Conservation (phyloP, 1,284 basidiomycete species). For the Wallemia ichthyophaga region DNA sequence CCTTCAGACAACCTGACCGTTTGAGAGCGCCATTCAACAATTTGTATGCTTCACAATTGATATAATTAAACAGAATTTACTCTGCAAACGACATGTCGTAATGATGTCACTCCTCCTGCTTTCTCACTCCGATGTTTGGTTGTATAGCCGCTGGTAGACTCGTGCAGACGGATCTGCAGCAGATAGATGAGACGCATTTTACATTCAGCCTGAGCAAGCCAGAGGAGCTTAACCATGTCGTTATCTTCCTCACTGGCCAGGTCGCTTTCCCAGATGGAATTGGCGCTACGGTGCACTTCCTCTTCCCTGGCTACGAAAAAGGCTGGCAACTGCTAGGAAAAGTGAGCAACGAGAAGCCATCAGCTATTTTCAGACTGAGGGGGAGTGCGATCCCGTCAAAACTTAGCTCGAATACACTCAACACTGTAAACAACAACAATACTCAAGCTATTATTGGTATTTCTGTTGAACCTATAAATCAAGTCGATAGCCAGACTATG, state of each 20-base stretch:
- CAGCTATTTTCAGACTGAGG: constrained; percentile 60
- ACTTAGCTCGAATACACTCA: neutral
- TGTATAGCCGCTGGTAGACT: constrained; percentile 17
- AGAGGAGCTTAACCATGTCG: constrained; percentile 56
- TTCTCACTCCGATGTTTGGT: constrained; percentile 13
- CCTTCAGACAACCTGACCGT: neutral
- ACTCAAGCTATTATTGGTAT: constrained; percentile 24
- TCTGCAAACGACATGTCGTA: no score
- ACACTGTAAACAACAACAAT: neutral
- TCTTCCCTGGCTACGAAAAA: constrained; percentile 38
- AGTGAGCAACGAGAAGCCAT: constrained; percentile 73
- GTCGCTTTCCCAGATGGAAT: constrained; percentile 17
- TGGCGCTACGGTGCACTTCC: constrained; percentile 60
- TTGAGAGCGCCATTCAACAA: neutral
- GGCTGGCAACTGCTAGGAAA: constrained; percentile 67
- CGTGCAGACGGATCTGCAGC: constrained; percentile 18
- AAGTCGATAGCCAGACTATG: constrained; percentile 25
- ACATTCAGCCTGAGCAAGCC: constrained; percentile 47
- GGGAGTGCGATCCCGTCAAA: constrained; percentile 21
- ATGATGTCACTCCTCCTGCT: neutral
- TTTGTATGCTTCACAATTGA: no score
- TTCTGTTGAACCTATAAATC: constrained; percentile 32
- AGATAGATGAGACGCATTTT: constrained; percentile 47
- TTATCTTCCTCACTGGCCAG: constrained; percentile 52
- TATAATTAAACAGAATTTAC: no score